These are phyloP conservation scores for Hylodesmum podocarpum DNA, from an alignment of 306 rosid genomes.

Conservation along the genomic window DNA sequence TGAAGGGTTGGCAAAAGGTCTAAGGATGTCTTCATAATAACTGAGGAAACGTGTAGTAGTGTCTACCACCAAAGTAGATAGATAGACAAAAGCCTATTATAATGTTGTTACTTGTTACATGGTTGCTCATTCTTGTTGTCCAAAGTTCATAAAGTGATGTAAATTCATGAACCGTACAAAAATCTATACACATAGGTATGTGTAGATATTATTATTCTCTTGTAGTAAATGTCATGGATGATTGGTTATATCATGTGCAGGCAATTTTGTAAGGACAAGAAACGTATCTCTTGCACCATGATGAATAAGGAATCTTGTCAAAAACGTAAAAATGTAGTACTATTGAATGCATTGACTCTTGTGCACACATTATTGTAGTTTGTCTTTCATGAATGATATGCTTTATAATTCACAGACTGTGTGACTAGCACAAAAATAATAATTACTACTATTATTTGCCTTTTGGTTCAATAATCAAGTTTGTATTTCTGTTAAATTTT, in stretches of 20 bases:
- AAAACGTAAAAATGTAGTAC: conserved; percentile 25
- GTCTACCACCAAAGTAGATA: not conserved
- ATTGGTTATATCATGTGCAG: conserved; percentile 45
- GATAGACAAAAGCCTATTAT: conserved; percentile 20
- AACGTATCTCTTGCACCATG: conserved; percentile 32
- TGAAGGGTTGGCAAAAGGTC: not conserved
- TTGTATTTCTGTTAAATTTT: not conserved
- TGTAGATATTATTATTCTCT: conserved; percentile 38
- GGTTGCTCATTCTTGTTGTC: conserved; percentile 32
- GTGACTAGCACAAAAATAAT: not conserved
- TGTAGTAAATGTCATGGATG: conserved; percentile 51
- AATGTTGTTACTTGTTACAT: conserved; percentile 2
- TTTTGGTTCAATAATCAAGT: not conserved
- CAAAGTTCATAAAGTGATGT: conserved; percentile 33
- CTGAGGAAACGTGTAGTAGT: not conserved
- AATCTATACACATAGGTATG: conserved; percentile 48
- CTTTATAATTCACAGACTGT: not conserved
- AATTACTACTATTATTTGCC: not conserved
- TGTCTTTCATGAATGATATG: not conserved
- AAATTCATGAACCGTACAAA: conserved; percentile 35
- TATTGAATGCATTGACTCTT: conserved; percentile 35
- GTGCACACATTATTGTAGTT: not conserved
- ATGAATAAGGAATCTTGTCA: conserved; percentile 53
- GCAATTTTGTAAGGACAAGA: conserved; percentile 48
- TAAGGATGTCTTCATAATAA: not conserved